Evolutionary conservation across 768 basidiomycete genomes (phyloP).

Genomic region (Trametopsis cervina): DNA sequence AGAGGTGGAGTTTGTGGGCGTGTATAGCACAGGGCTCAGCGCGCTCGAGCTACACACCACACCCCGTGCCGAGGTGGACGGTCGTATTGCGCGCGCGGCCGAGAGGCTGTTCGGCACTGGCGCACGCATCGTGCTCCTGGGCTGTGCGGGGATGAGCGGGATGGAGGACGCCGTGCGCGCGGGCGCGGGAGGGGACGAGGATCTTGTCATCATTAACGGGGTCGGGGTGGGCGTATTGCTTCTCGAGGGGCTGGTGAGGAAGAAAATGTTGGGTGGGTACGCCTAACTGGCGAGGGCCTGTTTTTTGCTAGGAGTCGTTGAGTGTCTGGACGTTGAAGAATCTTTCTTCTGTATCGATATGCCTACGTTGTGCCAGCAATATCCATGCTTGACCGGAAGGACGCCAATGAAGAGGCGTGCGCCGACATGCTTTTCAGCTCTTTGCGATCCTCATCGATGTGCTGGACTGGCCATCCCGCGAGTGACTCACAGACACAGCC

Average conservation of each 20-base stretch:
- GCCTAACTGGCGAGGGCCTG: too few relatives aligned
- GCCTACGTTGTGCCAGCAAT: too few relatives aligned
- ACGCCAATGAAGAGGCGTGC: too few relatives aligned
- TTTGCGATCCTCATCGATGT: too few relatives aligned
- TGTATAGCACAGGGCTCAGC: conserved; percentile 27
- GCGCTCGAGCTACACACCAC: conserved; percentile 27
- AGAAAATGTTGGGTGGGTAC: too few relatives aligned
- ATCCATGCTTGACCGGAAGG: too few relatives aligned
- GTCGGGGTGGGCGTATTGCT: conserved; percentile 16
- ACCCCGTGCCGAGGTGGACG: conserved; percentile 17
- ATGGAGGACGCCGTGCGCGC: conserved; percentile 17
- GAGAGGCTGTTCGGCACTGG: conserved; percentile 17
- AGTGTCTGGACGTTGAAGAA: too few relatives aligned
- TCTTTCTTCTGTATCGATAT: too few relatives aligned
- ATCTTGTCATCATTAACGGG: conserved; percentile 15
- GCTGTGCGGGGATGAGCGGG: conserved; percentile 22
- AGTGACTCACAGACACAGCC: too few relatives aligned
- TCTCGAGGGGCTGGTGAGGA: conserved; percentile 12
- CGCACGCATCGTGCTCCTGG: conserved; percentile 16
- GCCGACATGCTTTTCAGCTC: too few relatives aligned
- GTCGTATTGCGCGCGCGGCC: conserved; percentile 21
- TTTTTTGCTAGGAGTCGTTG: too few relatives aligned
- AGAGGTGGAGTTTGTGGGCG: conserved; percentile 24
- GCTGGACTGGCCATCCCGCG: too few relatives aligned
- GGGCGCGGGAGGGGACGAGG: conserved; percentile 11